Conservation (phyloP, 208 protist genomes). For the Naegleria fowleri region DNA sequence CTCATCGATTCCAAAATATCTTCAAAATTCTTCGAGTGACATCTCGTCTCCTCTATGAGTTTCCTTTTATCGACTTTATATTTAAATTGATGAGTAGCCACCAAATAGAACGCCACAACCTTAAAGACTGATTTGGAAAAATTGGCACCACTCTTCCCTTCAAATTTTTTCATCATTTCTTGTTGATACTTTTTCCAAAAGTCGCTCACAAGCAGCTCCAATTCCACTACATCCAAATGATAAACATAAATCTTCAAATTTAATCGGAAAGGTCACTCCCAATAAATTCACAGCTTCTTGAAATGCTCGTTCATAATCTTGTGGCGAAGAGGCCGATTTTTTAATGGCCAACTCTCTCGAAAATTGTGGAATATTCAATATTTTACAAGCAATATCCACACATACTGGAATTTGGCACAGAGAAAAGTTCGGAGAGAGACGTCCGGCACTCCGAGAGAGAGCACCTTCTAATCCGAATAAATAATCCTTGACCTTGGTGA, state of each 20-base stretch:
- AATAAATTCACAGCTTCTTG: not conserved
- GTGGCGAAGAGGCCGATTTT: not conserved
- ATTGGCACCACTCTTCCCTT: not conserved
- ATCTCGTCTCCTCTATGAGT: not conserved
- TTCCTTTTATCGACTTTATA: not conserved
- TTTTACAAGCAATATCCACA: not conserved
- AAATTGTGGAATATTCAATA: not conserved
- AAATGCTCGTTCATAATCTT: not conserved
- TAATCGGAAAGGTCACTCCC: not conserved
- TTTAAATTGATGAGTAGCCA: not conserved
- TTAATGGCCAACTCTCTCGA: not conserved
- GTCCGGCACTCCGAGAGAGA: not conserved
- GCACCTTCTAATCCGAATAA: not conserved
- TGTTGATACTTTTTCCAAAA: not conserved
- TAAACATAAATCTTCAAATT: not conserved
- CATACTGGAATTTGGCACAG: not conserved
- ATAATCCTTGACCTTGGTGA: not conserved
- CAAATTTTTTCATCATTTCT: not conserved
- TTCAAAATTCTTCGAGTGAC: not conserved
- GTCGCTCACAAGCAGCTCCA: not conserved
- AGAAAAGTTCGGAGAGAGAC: not conserved
- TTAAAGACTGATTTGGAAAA: not conserved
- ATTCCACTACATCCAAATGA: not conserved
- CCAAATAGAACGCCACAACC: not conserved
- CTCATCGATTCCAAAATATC: not conserved